Evolutionary conservation across 2,329 filamentous ascomycete genomes (phyloP), one percentile per base, ranked within the genome.

Genomic region (Metarhizium humberi): DNA sequence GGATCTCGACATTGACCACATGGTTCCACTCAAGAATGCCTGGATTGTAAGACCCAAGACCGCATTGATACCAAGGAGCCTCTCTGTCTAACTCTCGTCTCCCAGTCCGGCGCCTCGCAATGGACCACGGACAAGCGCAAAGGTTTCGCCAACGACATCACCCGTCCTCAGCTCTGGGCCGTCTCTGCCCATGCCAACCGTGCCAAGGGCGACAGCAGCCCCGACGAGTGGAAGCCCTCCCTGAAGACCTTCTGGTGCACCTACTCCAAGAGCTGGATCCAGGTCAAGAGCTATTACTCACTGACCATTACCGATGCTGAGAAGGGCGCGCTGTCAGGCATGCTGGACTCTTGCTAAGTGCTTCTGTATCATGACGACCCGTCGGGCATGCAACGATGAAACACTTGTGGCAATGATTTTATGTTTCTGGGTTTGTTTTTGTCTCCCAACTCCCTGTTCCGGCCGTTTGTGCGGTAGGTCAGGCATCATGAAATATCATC

Each of bases 1-100:
- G 18, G 86, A 92, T 62, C 69, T 94, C 1, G 88, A 92, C 62
- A 92, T 94, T 57, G 90, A 94, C 68, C 90, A 94, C 67, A 78
- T 94, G 71, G 87, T 95, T 3, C 88, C 90, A 1, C 69, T 95
- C 58, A 85, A 86, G 66, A 90, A 92, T 64, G 88, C 88, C 5
- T 92, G 88, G 88, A 83, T 87, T 58, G 81, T 84, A 61, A 64
- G 76, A 70, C 32, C 11, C 38, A 16, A 14, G 38, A 40, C 16
- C 42, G 25, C 40, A 14, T 14, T 51, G 8, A 30, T 34, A 3
- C 38, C 10, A 16, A 47, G 3, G 16, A n/a, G 48, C 13, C n/a
- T 14, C 53, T 50, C 50, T 30, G 51, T 49, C n/a, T 50, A 34
- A 20, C 14, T 20, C 20, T 47, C 38, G 25, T 52, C 49, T 54